These are phyloP conservation scores for Backusella sp. DNA, from an alignment of 192 early-diverging fungal species.

Conservation along the genomic window DNA sequence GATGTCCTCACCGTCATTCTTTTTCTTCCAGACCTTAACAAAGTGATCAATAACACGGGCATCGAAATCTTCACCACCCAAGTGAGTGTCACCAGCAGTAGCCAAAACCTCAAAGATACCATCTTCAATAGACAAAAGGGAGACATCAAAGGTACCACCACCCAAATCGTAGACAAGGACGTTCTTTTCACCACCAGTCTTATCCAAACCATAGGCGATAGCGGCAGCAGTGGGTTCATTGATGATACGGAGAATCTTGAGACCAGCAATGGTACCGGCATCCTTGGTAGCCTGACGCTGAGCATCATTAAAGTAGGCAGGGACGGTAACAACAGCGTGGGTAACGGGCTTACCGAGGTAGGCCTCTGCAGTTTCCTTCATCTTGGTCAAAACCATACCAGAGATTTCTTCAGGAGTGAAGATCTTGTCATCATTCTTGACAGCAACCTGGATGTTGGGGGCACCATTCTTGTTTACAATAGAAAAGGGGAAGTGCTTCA, in stretches of 20 bases:
- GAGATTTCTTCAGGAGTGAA: conserved; percentile 95
- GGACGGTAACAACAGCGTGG: conserved; percentile 88
- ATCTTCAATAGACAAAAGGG: conserved; percentile 92
- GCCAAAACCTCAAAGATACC: conserved; percentile 98
- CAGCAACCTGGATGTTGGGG: conserved; percentile 72
- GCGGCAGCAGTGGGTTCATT: conserved; percentile 98
- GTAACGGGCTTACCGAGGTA: conserved; percentile 80
- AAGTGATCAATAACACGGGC: conserved; percentile 93
- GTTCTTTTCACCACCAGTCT: conserved; percentile 84
- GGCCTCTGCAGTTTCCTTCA: conserved; percentile 85
- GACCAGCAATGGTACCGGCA: conserved; percentile 82
- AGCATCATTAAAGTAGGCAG: conserved; percentile 92
- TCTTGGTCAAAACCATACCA: conserved; percentile 92
- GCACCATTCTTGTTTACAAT: conserved; percentile 71
- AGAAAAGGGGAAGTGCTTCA: conserved; percentile 92
- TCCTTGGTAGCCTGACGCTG: conserved; percentile 93
- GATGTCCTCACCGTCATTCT: conserved; percentile 73
- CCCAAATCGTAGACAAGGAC: conserved; percentile 97
- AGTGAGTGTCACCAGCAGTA: conserved; percentile 96
- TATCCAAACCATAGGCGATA: conserved; percentile 98
- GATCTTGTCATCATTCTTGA: conserved; percentile 79
- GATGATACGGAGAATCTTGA: conserved; percentile 85
- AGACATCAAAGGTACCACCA: conserved; percentile 97
- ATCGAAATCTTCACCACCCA: conserved; percentile 99
- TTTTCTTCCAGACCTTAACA: conserved; percentile 85